Evolutionary conservation across 2,329 filamentous ascomycete genomes (phyloP).

Genomic region (Xylaria multiplex): DNA sequence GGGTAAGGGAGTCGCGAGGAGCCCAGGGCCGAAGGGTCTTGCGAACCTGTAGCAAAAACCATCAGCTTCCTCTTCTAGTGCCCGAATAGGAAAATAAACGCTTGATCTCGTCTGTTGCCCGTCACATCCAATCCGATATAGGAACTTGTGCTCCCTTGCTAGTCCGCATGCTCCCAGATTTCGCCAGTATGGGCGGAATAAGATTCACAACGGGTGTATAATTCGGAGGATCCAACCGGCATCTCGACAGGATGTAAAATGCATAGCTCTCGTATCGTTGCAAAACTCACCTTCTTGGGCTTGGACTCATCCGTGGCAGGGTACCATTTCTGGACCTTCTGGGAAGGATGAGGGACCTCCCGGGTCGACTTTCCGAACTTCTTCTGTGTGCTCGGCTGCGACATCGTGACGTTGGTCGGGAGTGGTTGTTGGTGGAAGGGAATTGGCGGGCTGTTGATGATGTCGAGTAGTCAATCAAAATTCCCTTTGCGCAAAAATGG

Average conservation of each 20-base stretch:
- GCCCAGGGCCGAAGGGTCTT: constrained; percentile 90
- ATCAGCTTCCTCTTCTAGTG: constrained; percentile 25
- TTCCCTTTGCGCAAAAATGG: constrained; percentile 48
- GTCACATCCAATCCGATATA: constrained; percentile 32
- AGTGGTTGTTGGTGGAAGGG: constrained; percentile 45
- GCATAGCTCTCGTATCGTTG: constrained; percentile 42
- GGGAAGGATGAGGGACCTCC: constrained; percentile 83
- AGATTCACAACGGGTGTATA: constrained; percentile 4
- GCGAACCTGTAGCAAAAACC: constrained; percentile 74
- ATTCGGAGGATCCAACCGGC: neutral
- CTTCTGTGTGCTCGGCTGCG: constrained; percentile 78
- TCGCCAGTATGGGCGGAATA: neutral
- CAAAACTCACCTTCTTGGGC: constrained; percentile 89
- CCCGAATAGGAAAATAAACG: constrained; percentile 1
- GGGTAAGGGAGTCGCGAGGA: constrained; percentile 88
- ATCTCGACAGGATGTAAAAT: constrained; percentile 10
- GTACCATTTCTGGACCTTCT: constrained; percentile 99
- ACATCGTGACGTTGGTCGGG: constrained; percentile 73
- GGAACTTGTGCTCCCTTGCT: constrained; percentile 11
- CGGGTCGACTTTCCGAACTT: constrained; percentile 98
- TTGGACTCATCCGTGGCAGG: constrained; percentile 89
- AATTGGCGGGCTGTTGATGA: constrained; percentile 44
- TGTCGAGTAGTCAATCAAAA: constrained; percentile 42
- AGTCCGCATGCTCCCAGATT: constrained; percentile 1
- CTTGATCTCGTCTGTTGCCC: constrained; percentile 1